These are phyloP conservation scores for Helianthus tuberosus DNA, from an alignment of 129 eudicot genomes.

Conservation along the genomic window DNA sequence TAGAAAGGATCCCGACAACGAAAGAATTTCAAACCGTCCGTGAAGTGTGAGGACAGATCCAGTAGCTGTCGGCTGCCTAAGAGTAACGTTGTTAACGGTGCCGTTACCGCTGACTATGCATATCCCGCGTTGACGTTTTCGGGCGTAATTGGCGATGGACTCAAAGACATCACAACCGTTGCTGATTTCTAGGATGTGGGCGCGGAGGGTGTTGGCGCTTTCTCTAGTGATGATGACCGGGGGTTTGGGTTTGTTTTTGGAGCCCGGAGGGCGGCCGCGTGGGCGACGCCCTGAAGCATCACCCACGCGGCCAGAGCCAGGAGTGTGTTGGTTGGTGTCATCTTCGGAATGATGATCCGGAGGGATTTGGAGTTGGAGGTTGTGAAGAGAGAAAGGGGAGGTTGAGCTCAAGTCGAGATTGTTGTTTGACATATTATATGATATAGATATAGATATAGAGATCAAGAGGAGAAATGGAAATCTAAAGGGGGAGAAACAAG, in stretches of 20 bases:
- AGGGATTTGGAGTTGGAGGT: constrained; percentile 68
- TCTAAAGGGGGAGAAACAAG: constrained; percentile 40
- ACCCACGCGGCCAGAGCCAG: constrained; percentile 46
- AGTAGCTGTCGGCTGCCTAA: constrained; percentile 71
- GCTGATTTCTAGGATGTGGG: constrained; percentile 72
- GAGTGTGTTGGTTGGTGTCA: constrained; percentile 41
- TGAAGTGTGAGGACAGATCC: constrained; percentile 70
- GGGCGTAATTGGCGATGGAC: constrained; percentile 60
- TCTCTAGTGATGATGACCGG: constrained; percentile 81
- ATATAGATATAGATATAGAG: constrained; percentile 9
- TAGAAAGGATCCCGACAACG: constrained; percentile 72
- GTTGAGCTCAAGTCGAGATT: constrained; percentile 67
- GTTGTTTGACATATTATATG: constrained; percentile 58
- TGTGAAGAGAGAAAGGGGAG: constrained; percentile 64
- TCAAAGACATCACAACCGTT: constrained; percentile 77
- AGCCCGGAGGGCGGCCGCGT: constrained; percentile 80
- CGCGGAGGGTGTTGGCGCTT: constrained; percentile 82
- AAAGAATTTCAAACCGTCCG: constrained; percentile 81
- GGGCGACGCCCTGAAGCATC: constrained; percentile 57
- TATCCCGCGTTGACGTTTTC: constrained; percentile 70
- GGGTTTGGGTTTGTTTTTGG: constrained; percentile 87
- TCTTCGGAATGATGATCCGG: constrained; percentile 45
- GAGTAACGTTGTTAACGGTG: constrained; percentile 72
- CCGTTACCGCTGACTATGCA: constrained; percentile 76
- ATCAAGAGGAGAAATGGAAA: constrained; percentile 28